Conservation (phyloP, 495 filamentous ascomycete species). For the Aspergillus biplanus region DNA sequence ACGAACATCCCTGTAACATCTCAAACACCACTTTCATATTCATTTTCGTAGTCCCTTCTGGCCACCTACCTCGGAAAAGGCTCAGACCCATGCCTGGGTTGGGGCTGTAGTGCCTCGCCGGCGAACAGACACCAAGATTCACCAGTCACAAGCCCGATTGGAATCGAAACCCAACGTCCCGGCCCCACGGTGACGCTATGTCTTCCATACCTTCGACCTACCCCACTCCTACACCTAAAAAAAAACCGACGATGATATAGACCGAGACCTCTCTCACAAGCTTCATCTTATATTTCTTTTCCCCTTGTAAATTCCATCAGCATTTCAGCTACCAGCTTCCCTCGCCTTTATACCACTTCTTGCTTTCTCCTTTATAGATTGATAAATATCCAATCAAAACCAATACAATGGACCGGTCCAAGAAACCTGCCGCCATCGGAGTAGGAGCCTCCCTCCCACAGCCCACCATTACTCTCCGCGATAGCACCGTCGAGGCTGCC, state of each 20-base stretch:
- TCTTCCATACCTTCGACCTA: neutral
- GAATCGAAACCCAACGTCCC: neutral
- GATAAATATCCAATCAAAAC: conserved; percentile 11
- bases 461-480: conserved; percentile 68
- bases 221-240: conserved; percentile 7
- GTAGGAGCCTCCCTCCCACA: conserved; percentile 66
- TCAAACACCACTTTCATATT: too few species aligned
- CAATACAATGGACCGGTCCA: conserved; percentile 69
- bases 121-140: neutral
- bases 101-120: neutral
- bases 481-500: conserved; percentile 70
- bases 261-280: neutral
- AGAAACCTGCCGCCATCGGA: conserved; percentile 79
- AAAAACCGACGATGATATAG: neutral
- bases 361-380: neutral
- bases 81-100: too few species aligned
- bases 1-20: neutral
- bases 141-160: neutral
- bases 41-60: too few species aligned
- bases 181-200: conserved; percentile 15
- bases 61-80: too few species aligned
- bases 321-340: neutral
- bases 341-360: neutral
- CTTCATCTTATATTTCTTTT: neutral
- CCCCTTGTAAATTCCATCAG: neutral